Conservation (phyloP, 371 early-diverging fungal species). For the Mucor velutinosus region DNA sequence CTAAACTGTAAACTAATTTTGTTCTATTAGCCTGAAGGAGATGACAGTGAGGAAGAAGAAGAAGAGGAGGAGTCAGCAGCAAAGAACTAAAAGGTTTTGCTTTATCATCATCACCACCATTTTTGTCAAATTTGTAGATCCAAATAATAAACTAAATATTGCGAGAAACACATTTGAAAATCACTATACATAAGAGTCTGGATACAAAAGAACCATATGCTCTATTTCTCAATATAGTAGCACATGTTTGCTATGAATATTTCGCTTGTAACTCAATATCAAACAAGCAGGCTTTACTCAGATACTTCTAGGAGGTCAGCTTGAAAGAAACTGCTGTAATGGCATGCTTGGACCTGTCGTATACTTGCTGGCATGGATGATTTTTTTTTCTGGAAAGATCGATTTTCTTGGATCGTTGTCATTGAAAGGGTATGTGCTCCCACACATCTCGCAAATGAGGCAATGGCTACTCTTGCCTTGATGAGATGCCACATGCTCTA, state of each 20-base stretch:
- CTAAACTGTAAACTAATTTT: not conserved
- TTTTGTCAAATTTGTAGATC: conserved; percentile 5
- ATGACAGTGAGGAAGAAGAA: conserved; percentile 33
- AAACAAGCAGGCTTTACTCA: not conserved
- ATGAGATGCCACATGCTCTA: no score
- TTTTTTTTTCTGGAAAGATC: not conserved
- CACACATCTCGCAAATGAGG: no score
- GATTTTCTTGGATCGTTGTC: not conserved
- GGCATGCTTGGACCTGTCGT: not conserved
- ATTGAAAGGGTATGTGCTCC: not conserved
- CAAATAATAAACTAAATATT: conserved; percentile 5
- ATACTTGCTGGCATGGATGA: not conserved
- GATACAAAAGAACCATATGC: not conserved
- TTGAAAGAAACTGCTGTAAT: not conserved
- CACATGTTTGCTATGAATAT: not conserved
- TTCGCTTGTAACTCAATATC: not conserved
- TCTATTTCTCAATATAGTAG: not conserved
- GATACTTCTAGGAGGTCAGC: no score
- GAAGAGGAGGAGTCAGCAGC: conserved; percentile 20
- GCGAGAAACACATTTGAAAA: conserved; percentile 3
- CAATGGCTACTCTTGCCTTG: no score
- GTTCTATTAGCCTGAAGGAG: conserved; percentile 40
- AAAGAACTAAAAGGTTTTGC: not conserved
- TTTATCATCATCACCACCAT: not conserved
- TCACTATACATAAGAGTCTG: not conserved